Evolutionary conservation across 257 asterid species (phyloP), one percentile per base, ranked within the genome.

Genomic region (Gentiana macrophylla): DNA sequence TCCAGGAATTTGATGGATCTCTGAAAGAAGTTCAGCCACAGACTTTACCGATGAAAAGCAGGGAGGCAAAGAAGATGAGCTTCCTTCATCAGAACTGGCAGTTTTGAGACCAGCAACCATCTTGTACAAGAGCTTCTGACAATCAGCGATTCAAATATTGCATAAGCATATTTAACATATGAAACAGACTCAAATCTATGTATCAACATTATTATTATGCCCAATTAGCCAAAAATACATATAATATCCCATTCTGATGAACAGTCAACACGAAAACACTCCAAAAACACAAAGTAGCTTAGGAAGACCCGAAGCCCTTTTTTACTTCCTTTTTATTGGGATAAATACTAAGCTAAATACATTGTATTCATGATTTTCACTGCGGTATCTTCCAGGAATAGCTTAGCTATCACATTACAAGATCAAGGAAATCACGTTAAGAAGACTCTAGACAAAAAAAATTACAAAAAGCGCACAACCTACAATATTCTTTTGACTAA

Each of bases 31-130:
- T 63, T 81, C 94, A 49, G 71, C 81, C 54, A 84, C 86, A 57
- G 81, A 78, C 69, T 84, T 84, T 13, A 72, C 67, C 35, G 80
- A 63, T 63, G 89, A 78, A 69, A 83, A 62, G 67, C 73, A 67
- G 53, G 73, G 79, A n/a, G 88, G 94, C 43, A 72, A 86, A 51
- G 94, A 80, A 9, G 94, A 91, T 34, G 98, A 92, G 62, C 94
- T 81, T 53, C 95, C 81, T 32, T 82, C 72, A 61, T 82, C 88
- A 53, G 79, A 68, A 59, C 79, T 74, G 44, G 71, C 84, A 79
- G 78, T 92, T 65, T 79, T 86, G 57, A 83, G 77, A 65, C 97
- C 88, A 32, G 93, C 80, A 53, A 85, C 83, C 46, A 87, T 87
- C 79, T 88, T 95, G 70, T 81, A 85, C 13, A 88, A 71, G 52